phyloP scores from a whole-genome alignment of 129 eudicot species.

The Apium graveolens region DNA sequence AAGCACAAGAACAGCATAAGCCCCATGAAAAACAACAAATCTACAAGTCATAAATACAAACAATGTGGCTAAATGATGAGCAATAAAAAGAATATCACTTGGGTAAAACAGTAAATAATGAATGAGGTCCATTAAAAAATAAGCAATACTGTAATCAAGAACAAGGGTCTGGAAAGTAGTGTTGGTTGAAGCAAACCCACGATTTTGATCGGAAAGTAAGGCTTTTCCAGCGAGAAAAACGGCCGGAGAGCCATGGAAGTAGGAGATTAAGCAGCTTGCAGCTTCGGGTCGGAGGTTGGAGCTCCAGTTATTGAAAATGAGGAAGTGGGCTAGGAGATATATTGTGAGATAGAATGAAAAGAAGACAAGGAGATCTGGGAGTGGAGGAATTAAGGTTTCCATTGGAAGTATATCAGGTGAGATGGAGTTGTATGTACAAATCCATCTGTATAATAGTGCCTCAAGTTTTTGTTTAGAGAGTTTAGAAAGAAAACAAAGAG shows the following conservation, averaged over 20 bases:
- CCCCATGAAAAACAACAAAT: slow-evolving; percentile 53
- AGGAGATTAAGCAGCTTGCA: slow-evolving; percentile 71
- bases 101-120: slow-evolving; percentile 66
- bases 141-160: slow-evolving; percentile 83
- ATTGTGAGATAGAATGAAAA: slow-evolving; percentile 39
- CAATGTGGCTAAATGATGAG: slow-evolving; percentile 72
- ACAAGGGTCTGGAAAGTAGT: slow-evolving; percentile 41
- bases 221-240: slow-evolving; percentile 49
- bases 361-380: slow-evolving; percentile 41
- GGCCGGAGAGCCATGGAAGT: slow-evolving; percentile 82
- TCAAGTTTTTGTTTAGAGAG: neutral
- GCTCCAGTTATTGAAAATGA: slow-evolving; percentile 60
- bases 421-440: neutral
- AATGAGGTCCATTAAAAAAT: slow-evolving; percentile 61
- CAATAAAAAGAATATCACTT: slow-evolving; percentile 52
- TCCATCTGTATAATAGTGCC: too few relatives aligned
- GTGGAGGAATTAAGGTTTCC: slow-evolving; percentile 31
- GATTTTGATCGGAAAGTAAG: slow-evolving; percentile 33
- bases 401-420: slow-evolving; percentile 11
- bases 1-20: slow-evolving; percentile 48
- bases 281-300: slow-evolving; percentile 79
- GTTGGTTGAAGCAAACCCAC: slow-evolving; percentile 46
- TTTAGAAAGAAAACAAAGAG: neutral
- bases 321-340: slow-evolving; percentile 46
- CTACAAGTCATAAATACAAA: slow-evolving; percentile 74